These are phyloP conservation scores for Boletus pseudo-olivaceus DNA, from an alignment of 768 basidiomycete genomes.

Conservation along the genomic window DNA sequence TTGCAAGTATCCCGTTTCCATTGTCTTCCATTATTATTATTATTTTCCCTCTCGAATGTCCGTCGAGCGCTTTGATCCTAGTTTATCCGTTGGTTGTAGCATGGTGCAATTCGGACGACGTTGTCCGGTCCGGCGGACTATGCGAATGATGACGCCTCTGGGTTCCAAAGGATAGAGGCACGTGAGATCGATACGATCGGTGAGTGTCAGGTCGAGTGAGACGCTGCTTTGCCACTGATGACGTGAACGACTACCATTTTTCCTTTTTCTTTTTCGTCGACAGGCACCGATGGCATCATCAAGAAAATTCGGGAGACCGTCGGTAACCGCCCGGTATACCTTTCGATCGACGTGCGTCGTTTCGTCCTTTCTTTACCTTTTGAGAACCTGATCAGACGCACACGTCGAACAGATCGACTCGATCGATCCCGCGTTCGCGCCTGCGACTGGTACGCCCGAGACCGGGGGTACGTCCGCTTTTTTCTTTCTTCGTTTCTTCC, in stretches of 20 bases:
- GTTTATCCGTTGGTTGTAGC: slow-evolving; percentile 55
- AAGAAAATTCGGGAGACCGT: slow-evolving; percentile 77
- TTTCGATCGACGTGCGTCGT: slow-evolving; percentile 66
- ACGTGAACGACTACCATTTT: background rate
- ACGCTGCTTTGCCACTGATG: background rate
- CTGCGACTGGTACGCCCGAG: slow-evolving; percentile 83
- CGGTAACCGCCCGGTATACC: slow-evolving; percentile 69
- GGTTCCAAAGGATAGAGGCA: slow-evolving; percentile 80
- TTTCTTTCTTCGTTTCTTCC: background rate
- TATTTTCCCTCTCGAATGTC: slow-evolving; percentile 11
- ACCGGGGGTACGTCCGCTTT: slow-evolving; percentile 49
- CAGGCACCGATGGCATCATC: slow-evolving; percentile 74
- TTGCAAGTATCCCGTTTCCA: slow-evolving; percentile 63
- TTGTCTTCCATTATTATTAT: too few species aligned
- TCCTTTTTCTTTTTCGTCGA: background rate
- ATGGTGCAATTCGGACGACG: slow-evolving; percentile 85
- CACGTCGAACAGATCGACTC: slow-evolving; percentile 55
- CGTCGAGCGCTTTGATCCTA: slow-evolving; percentile 65
- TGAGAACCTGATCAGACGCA: background rate
- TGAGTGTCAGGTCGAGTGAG: slow-evolving; percentile 20
- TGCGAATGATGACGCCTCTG: slow-evolving; percentile 69
- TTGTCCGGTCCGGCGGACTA: slow-evolving; percentile 77
- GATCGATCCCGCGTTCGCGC: slow-evolving; percentile 79
- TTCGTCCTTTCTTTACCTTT: background rate
- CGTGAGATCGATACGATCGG: slow-evolving; percentile 83